Conservation (phyloP, 1,139 yeast genomes). For the Diutina siamensis region DNA sequence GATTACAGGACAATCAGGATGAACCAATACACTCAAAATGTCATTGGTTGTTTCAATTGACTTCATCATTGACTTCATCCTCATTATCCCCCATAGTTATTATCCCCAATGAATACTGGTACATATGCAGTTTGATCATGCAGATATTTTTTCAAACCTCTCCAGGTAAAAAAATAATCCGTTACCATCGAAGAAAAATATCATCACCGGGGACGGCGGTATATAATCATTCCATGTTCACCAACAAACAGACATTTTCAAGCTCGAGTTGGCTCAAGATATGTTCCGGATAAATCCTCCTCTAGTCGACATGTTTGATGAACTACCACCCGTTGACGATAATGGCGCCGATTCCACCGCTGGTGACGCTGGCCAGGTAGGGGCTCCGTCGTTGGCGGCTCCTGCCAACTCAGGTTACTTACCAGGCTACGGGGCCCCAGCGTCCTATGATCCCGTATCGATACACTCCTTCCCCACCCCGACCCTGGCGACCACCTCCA, state of each 20-base stretch:
- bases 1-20: background rate
- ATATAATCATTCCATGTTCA: background rate
- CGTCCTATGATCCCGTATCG: no score
- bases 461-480: no score
- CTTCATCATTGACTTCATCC: background rate
- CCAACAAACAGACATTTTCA: background rate
- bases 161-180: background rate
- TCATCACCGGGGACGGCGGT: conserved; percentile 5
- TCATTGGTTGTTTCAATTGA: no score
- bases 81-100: background rate
- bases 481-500: no score
- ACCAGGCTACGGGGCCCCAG: no score
- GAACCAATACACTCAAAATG: no score
- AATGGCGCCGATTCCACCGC: background rate
- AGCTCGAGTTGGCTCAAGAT: background rate
- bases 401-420: background rate
- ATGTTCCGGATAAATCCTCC: conserved; percentile 5
- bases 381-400: background rate
- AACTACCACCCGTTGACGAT: conserved; percentile 1
- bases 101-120: background rate
- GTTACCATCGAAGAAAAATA: background rate
- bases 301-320: conserved; percentile 2
- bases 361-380: background rate
- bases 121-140: background rate
- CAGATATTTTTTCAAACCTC: background rate